Evolutionary conservation across 345 rosid species (phyloP), one percentile per base, ranked within the genome.

Genomic region (Excoecaria agallocha): DNA sequence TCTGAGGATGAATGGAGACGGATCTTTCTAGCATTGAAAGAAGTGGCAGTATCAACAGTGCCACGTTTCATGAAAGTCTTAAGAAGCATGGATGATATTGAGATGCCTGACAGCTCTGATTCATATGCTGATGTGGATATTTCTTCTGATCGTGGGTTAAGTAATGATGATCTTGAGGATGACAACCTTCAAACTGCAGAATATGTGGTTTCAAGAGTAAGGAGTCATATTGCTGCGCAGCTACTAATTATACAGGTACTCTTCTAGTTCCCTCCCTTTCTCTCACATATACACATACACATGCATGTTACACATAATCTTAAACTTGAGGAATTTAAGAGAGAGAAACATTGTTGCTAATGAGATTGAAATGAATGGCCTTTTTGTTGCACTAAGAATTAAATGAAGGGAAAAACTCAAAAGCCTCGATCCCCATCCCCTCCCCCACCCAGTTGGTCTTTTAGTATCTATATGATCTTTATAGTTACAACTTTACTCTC

Each of bases 141-240:
- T 24, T 75, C 80, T 78, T 91, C 97, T 52, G 97, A 92, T 80
- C 84, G 79, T 79, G 92, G 77, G 70, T 77, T 82, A 54, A 73
- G 72, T 46, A 84, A 80, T 63, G 91, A 88, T 73, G 88, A 87
- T 56, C 70, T 92, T 15, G 91, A 89, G 72, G 92, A 91, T 71
- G 94, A 89, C 77, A 85, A 78, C 84, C 87, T 94, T 69, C 93
- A 89, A 78, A 87, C 91, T 55, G 85, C 86, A 79, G 86, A 93
- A 25, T 87, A 89, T 77, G 91, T 94, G 81, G 83, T 88, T 72
- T 89, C 96, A 48, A 89, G 95, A 80, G 86, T 86, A 83, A 94
- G 91, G 86, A 84, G 89, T 85, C 94, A 92, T 78, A 87, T 92
- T 48, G 76, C 92, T 1, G 79, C 87, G 68, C 98, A 92, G 83